These are phyloP conservation scores for Fusarium caatingaense DNA, from an alignment of 2,329 filamentous ascomycete species.

Conservation along the genomic window DNA sequence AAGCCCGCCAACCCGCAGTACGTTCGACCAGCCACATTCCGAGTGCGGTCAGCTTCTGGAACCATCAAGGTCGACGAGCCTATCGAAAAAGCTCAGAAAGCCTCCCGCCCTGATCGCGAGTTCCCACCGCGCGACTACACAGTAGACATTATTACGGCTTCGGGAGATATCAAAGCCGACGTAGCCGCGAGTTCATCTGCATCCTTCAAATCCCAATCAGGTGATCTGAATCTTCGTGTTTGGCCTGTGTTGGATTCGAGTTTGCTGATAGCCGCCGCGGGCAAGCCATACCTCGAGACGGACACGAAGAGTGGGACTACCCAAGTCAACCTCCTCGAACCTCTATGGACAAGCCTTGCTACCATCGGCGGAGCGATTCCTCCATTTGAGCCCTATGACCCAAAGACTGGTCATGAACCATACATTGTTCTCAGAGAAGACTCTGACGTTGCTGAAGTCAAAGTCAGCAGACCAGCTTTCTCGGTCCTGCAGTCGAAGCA, in stretches of 20 bases:
- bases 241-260: constrained; percentile 56
- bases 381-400: constrained; percentile 32
- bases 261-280: constrained; percentile 16
- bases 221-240: constrained; percentile 55
- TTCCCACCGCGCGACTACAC: constrained; percentile 61
- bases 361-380: constrained; percentile 14
- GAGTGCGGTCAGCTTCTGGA: constrained; percentile 58
- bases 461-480: constrained; percentile 41
- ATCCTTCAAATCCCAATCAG: constrained; percentile 55
- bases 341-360: constrained; percentile 53
- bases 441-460: not conserved
- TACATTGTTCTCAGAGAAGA: constrained; percentile 31
- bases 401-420: constrained; percentile 34
- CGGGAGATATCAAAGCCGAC: constrained; percentile 56
- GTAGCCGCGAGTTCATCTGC: constrained; percentile 55
- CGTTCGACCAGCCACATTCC: constrained; percentile 56
- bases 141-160: constrained; percentile 57
- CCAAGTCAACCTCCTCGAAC: constrained; percentile 55
- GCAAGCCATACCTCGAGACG: constrained; percentile 53
- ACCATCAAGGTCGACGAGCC: constrained; percentile 56
- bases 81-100: constrained; percentile 43
- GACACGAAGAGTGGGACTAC: constrained; percentile 58
- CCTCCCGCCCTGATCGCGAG: constrained; percentile 32
- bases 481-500: constrained; percentile 56
- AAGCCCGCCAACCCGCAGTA: constrained; percentile 51